Conservation (phyloP, 1,139 yeast species). For the Suhomyces atakaporum region DNA sequence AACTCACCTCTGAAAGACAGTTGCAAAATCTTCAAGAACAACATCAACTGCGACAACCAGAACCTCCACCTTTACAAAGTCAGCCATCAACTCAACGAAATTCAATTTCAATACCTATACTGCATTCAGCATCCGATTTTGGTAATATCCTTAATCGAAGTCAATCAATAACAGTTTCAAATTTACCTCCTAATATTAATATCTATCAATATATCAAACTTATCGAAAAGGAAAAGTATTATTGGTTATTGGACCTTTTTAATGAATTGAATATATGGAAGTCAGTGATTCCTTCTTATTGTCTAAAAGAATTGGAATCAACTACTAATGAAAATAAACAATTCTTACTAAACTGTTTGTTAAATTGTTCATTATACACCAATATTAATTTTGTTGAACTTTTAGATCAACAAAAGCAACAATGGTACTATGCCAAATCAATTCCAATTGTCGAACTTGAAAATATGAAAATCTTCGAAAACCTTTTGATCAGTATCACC, state of each 20-base stretch:
- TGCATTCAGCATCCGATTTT: constrained; percentile 7
- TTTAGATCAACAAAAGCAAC: constrained; percentile 27
- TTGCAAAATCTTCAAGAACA: constrained; percentile 7
- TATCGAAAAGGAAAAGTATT: constrained; percentile 36
- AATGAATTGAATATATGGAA: constrained; percentile 46
- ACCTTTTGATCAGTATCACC: constrained; percentile 31
- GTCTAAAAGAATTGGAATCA: constrained; percentile 22
- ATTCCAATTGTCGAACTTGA: neutral
- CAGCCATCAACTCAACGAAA: neutral
- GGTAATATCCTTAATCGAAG: constrained; percentile 1
- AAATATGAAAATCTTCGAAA: constrained; percentile 18
- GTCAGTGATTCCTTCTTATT: constrained; percentile 37
- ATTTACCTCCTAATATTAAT: constrained; percentile 13
- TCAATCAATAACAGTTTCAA: neutral
- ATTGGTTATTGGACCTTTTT: constrained; percentile 44
- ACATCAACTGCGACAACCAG: constrained; percentile 10
- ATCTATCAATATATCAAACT: constrained; percentile 24
- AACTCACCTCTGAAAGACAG: constrained; percentile 1
- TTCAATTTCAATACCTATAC: neutral
- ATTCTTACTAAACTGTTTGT: constrained; percentile 35
- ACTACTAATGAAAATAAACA: constrained; percentile 16
- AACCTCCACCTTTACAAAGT: constrained; percentile 4
- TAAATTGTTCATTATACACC: constrained; percentile 29
- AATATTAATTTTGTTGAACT: constrained; percentile 18
- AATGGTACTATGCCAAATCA: constrained; percentile 26